A percentile compares a stretch with the other conserved stretches of the same genome.
Conservation (phyloP, 805 yeast species). For the Sugiyamaella valdiviana region DNA sequence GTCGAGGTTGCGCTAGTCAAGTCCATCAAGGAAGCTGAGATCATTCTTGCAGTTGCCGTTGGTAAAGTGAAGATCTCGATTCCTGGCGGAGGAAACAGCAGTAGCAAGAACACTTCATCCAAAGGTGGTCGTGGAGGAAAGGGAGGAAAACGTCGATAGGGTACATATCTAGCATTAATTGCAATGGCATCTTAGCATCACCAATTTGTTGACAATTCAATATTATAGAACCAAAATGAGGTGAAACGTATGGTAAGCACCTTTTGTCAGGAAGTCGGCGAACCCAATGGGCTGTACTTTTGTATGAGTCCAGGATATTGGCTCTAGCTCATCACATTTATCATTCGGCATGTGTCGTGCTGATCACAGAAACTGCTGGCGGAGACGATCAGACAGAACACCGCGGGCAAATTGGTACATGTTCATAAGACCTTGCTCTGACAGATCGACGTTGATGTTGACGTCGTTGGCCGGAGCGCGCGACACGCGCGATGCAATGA, state of each 20-base stretch:
- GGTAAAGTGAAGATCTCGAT: slow-evolving; percentile 55
- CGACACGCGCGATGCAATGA: slow-evolving; percentile 88
- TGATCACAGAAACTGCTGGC: slow-evolving; percentile 35
- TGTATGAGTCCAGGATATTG: too few species aligned
- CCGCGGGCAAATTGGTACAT: slow-evolving; percentile 86
- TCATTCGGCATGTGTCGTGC: too few species aligned
- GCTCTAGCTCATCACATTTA: too few species aligned
- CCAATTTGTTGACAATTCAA: too few species aligned
- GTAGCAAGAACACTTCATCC: slow-evolving; percentile 18
- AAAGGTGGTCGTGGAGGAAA: slow-evolving; percentile 5
- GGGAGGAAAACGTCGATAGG: slow-evolving; percentile 1
- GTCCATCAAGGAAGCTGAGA: slow-evolving; percentile 54
- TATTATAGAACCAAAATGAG: too few species aligned
- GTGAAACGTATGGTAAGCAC: too few species aligned
- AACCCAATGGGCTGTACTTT: too few species aligned
- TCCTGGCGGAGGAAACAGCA: slow-evolving; percentile 15
- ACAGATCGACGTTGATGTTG: slow-evolving; percentile 34
- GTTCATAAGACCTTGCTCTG: slow-evolving; percentile 51
- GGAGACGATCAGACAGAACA: slow-evolving; percentile 50
- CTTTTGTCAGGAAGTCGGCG: too few species aligned
- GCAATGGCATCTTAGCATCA: not conserved
- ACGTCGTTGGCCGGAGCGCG: slow-evolving; percentile 70
- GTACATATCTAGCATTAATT: too few species aligned
- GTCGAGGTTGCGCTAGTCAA: slow-evolving; percentile 54
- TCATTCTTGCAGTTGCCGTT: slow-evolving; percentile 62